Evolutionary conservation across 1,284 basidiomycete genomes (phyloP), one percentile per base, ranked within the genome.

Genomic region (Microbotryum intermedium): DNA sequence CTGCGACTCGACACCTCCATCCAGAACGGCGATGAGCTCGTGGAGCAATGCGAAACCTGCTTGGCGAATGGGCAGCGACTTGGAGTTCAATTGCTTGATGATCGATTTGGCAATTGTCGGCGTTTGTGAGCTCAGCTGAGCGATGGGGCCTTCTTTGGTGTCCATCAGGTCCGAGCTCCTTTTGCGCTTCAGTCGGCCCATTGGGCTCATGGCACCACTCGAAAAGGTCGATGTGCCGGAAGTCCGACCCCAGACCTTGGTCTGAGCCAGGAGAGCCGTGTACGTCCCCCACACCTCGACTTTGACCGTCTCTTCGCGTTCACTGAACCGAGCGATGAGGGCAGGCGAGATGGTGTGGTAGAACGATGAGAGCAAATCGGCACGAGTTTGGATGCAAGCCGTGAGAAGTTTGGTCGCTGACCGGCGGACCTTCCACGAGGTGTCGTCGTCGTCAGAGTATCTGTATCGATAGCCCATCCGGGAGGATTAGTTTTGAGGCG

Each of bases 401-500:
- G 84, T 79, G 16, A 98, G 80, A 2, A 97, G 79, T 73, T 97
- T 97, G 26, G 91, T 91, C 6, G 95, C 86, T 5, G 90, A 87
- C 55, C 94, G 83, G 62, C 95, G 85, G 62, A 97, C 91, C 77
- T 97, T 97, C 83, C 97, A 98, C 0, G 93, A 97, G n/a, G 90
- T 87, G 73, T 98, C 95, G 72, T 98, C 95, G 67, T 98, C 94
- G 70, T 99, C 94, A 8, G 90, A 91, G 74, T 97, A 97, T 66
- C 88, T 90, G 64, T 3, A 59, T 3, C 7, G 3, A 59, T 25
- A 55, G 20, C 57, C 55, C 6, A 6, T 18, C 56, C 5, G 57
- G n/a, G 58, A 18, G 67, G 64, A 11, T n/a, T 21, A 59, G 43
- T 21, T 53, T 49, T 10, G 25, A 42, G 28, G 16, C 18, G 3